These are phyloP conservation scores for Penicillium sp. DNA, from an alignment of 2,329 filamentous ascomycete genomes.

Conservation along the genomic window DNA sequence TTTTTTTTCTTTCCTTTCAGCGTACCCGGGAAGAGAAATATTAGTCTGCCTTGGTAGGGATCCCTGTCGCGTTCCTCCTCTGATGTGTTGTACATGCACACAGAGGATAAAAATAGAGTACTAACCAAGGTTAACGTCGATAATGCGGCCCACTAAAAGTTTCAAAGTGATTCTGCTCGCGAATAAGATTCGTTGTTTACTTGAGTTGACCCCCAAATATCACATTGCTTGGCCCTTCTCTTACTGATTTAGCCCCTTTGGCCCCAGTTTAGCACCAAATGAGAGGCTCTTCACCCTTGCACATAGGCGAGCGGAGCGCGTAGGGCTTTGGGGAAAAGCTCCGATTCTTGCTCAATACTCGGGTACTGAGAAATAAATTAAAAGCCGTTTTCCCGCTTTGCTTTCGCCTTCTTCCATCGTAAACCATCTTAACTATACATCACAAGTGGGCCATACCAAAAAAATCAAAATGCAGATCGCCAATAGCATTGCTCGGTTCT, in stretches of 20 bases:
- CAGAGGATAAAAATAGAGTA: background rate
- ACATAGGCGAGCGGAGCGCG: no score
- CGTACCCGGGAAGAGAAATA: no score
- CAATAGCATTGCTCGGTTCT: background rate
- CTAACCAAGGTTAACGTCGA: background rate
- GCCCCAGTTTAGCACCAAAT: background rate
- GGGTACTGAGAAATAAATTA: no score
- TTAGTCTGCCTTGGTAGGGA: no score
- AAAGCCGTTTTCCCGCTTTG: background rate
- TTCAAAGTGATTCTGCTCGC: background rate
- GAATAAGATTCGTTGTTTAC: background rate
- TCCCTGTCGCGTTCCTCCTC: no score
- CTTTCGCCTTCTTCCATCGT: background rate
- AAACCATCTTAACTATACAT: background rate
- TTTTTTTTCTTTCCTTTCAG: no score
- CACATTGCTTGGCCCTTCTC: background rate
- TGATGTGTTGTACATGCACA: no score
- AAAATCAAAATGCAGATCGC: background rate
- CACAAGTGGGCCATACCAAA: no score
- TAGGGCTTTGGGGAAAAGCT: no score
- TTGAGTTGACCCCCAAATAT: background rate
- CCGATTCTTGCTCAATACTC: no score
- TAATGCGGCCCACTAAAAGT: background rate
- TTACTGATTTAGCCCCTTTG: background rate
- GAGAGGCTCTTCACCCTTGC: background rate